phyloP scores from a whole-genome alignment of 306 rosid species.

The Pyrus bretschneideri region DNA sequence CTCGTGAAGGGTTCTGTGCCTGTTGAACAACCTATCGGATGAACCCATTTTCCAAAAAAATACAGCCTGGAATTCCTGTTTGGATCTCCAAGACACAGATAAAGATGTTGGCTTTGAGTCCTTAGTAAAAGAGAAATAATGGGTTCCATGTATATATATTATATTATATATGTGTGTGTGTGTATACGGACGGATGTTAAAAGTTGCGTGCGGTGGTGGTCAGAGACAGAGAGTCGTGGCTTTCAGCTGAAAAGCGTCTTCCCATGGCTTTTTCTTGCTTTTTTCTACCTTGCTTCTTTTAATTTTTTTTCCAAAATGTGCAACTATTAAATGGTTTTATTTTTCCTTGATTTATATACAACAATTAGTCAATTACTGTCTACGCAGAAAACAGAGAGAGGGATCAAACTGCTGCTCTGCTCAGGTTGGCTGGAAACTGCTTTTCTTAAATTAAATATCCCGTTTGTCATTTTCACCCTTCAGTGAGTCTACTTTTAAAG shows the following conservation, averaged over 20 bases:
- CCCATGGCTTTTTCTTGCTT: conserved; percentile 22
- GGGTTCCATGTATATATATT: neutral
- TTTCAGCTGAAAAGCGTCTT: conserved; percentile 54
- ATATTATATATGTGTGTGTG: neutral
- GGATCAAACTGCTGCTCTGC: neutral
- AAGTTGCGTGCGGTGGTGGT: conserved; percentile 15
- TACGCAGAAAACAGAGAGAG: neutral
- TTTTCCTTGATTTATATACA: neutral
- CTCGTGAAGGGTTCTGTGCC: conserved; percentile 65
- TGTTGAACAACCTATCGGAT: conserved; percentile 50
- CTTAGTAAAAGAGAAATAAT: conserved; percentile 16
- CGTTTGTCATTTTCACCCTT: neutral
- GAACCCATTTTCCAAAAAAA: conserved; percentile 47
- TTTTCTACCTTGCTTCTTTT: conserved; percentile 1
- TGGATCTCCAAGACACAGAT: conserved; percentile 18
- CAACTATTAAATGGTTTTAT: neutral
- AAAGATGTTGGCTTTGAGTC: conserved; percentile 11
- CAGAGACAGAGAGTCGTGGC: neutral
- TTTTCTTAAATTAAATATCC: neutral
- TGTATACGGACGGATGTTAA: conserved; percentile 6
- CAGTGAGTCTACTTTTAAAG: neutral
- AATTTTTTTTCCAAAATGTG: neutral
- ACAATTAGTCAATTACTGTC: no score
- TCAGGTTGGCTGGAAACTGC: neutral
- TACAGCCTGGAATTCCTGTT: conserved; percentile 28